These are phyloP conservation scores for Psilocybe azurescens DNA, from an alignment of 768 basidiomycete genomes.

Conservation along the genomic window DNA sequence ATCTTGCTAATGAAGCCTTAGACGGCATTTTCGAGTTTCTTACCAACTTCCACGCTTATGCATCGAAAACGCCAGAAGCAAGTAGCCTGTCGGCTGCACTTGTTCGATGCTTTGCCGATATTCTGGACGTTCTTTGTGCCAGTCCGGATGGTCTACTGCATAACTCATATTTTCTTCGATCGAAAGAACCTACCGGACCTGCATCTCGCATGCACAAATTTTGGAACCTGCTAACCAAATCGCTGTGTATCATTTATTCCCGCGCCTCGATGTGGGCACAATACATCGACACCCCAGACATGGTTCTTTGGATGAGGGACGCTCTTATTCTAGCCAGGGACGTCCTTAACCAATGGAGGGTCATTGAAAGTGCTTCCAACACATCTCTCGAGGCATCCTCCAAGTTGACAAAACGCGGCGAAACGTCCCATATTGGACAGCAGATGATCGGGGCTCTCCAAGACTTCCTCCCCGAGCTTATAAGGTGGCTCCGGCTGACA, in stretches of 20 bases:
- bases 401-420: conserved; percentile 34
- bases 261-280: conserved; percentile 83
- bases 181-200: conserved; percentile 48
- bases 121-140: conserved; percentile 87
- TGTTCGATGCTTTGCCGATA: conserved; percentile 91
- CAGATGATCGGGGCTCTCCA: conserved; percentile 82
- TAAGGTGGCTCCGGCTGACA: conserved; percentile 90
- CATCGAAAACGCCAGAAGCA: conserved; percentile 77
- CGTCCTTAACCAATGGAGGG: conserved; percentile 79
- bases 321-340: conserved; percentile 93
- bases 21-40: conserved; percentile 77
- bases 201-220: conserved; percentile 65
- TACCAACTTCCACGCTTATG: conserved; percentile 64
- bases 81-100: conserved; percentile 88
- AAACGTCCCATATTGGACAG: conserved; percentile 64
- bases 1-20: conserved; percentile 68
- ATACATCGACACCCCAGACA: conserved; percentile 79
- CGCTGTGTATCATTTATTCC: conserved; percentile 85
- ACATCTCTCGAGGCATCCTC: conserved; percentile 28
- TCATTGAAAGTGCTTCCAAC: conserved; percentile 74
- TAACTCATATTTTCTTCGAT: conserved; percentile 52
- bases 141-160: conserved; percentile 74
- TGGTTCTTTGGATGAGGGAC: conserved; percentile 98
- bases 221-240: conserved; percentile 83
- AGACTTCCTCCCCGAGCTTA: conserved; percentile 77